Evolutionary conservation across 495 filamentous ascomycete genomes (phyloP), one percentile per base, ranked within the genome.

Genomic region (Daldinia bambusicola): DNA sequence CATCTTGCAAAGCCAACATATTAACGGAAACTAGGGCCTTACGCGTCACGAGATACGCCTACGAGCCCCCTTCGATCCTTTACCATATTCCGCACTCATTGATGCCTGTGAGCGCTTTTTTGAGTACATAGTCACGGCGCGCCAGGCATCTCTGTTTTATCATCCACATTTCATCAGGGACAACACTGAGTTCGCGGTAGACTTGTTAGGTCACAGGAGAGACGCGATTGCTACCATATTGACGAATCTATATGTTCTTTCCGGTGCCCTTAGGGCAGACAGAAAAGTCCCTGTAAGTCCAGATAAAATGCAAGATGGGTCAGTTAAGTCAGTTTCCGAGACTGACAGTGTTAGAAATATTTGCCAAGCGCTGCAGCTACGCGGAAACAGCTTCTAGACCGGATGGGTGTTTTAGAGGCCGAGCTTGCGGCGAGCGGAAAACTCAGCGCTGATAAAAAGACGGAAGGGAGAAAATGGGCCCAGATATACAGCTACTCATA

Each of bases 11-110:
- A 61, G 2, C 10, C 14, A 38, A 22, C 36, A 30, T 8, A 41
- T 30, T 72, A 32, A 67, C 16, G 7, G 18, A 52, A 51, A 59
- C 0, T 51, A 81, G 80, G 81, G 76, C 13, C 70, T 89, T 61
- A 88, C 86, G 2, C 80, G 84, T 9, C 86, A 89, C 63, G 86
- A 89, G 64, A 84, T 88, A 62, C 83, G 86, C 10, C 80, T 88
- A 43, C 81, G 86, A 51, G 86, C 81, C 18, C 86, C 86, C 1
- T 89, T 89, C 63, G 78, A 89, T 66, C 81, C 84, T 5, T 76
- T 83, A 5, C 86, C 86, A 0, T 88, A 87, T 74, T 82, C 78
- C n/a, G 84, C 78, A 10, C 81, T 88, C 12, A 85, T 88, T 36
- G 79, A 83, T 61, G 76, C 81, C 18, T 85, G 83, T 57, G 86